phyloP scores from a whole-genome alignment of 345 rosid genomes.

The Gossypioides kirkii region DNA sequence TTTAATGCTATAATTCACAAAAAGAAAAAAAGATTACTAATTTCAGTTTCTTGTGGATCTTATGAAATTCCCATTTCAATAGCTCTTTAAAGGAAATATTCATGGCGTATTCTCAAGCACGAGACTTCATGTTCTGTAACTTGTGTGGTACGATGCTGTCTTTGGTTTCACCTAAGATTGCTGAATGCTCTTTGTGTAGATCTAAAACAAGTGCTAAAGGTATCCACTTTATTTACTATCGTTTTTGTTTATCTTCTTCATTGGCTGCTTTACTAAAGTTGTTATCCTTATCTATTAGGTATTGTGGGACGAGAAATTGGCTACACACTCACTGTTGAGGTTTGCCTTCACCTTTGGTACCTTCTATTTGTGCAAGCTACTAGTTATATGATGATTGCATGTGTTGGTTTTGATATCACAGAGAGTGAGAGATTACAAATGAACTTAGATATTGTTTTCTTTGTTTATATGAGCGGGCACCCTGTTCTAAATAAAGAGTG shows the following conservation, averaged over 20 bases:
- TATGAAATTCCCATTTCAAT: background rate
- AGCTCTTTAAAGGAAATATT: background rate
- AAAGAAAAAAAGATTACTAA: background rate
- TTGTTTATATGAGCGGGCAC: background rate
- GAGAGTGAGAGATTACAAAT: background rate
- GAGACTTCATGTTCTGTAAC: conserved; percentile 49
- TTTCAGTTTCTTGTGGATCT: background rate
- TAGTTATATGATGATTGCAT: background rate
- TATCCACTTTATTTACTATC: conserved; percentile 9
- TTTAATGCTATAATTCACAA: background rate
- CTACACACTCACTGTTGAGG: conserved; percentile 37
- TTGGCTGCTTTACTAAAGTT: background rate
- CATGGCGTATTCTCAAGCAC: conserved; percentile 32
- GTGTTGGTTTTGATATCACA: background rate
- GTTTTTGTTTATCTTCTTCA: background rate
- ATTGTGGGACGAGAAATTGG: conserved; percentile 33
- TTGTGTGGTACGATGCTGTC: conserved; percentile 48
- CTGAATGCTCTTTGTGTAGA: conserved; percentile 38
- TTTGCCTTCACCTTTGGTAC: conserved; percentile 18
- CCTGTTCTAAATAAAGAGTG: background rate
- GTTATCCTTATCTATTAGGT: conserved; percentile 21
- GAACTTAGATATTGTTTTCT: background rate
- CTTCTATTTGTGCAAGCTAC: background rate
- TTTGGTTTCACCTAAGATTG: conserved; percentile 20
- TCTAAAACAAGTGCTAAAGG: conserved; percentile 34